These are phyloP conservation scores for Pycnococcus provasolii DNA, from an alignment of 139 green algal species.

Conservation along the genomic window DNA sequence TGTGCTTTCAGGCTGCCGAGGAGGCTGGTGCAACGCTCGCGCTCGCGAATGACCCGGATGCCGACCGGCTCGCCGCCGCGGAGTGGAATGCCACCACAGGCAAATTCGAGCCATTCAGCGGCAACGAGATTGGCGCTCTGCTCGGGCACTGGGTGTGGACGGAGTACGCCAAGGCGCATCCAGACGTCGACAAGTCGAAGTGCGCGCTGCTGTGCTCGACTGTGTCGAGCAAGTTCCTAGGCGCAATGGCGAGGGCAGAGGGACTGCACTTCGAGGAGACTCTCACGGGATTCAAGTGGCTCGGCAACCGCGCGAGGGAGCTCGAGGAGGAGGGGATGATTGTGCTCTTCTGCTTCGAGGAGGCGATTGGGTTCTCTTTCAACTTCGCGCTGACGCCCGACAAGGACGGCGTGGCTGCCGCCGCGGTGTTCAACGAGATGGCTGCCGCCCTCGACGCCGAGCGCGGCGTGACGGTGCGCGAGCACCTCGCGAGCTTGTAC, in stretches of 20 bases:
- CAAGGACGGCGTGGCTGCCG: slow-evolving; percentile 54
- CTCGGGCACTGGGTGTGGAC: slow-evolving; percentile 60
- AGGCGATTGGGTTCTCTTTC: slow-evolving; percentile 67
- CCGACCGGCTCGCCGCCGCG: slow-evolving; percentile 47
- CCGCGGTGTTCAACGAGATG: slow-evolving; percentile 57
- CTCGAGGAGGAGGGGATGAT: slow-evolving; percentile 40
- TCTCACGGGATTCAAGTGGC: slow-evolving; percentile 73
- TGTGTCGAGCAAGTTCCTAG: slow-evolving; percentile 50
- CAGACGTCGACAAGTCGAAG: slow-evolving; percentile 26
- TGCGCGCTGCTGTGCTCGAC: slow-evolving; percentile 51
- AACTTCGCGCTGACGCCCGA: background rate
- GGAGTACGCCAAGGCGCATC: slow-evolving; percentile 34
- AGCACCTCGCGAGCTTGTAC: slow-evolving; percentile 39
- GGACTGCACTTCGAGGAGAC: slow-evolving; percentile 43
- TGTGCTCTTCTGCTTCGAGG: slow-evolving; percentile 67
- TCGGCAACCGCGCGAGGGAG: slow-evolving; percentile 50
- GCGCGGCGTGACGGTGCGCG: slow-evolving; percentile 29
- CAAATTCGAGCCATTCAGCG: background rate
- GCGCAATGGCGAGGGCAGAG: slow-evolving; percentile 42
- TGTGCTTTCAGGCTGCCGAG: slow-evolving; percentile 44
- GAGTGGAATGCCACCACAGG: slow-evolving; percentile 22
- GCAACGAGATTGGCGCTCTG: slow-evolving; percentile 52
- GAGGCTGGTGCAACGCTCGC: slow-evolving; percentile 34
- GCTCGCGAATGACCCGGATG: slow-evolving; percentile 67
- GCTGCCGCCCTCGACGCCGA: slow-evolving; percentile 34